Evolutionary conservation across 805 yeast species (phyloP), one percentile per base, ranked within the genome.

Genomic region (Candida pseudofarinosa): DNA sequence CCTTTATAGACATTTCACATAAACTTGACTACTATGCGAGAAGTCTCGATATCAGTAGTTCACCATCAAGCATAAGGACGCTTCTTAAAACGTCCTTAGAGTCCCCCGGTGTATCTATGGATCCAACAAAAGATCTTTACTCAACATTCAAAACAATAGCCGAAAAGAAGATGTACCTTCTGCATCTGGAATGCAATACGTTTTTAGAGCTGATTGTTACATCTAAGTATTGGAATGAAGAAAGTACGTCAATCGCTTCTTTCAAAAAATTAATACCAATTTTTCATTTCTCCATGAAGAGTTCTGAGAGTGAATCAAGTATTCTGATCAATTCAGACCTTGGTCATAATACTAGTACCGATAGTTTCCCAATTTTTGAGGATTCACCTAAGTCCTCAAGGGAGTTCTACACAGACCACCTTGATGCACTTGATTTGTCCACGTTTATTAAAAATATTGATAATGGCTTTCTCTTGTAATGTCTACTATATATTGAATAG

Each of bases 21-120:
- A 40, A 45, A 19, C 38, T 50, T 13, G 50, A 45, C 34, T 39
- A 40, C 19, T 48, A 37, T 37, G 12, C 35, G 7, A 31, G 46
- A 30, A 17, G 28, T 4, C 30, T 49, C 17, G 39, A 26, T 19
- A 32, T 44, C n/a, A 35, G 30, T 30, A 17, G 35, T 15, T 40
- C 46, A 23, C 42, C 47, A 4, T 46, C 42, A 18, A 38, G 35
- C 19, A 35, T 39, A 30, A 44, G 37, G 26, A 40, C 34, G 31
- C 37, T 38, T n/a, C 32, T 35, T 10, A 34, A 19, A 13, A 14
- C 30, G 13, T 23, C 37, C 7, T n/a, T 32, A 2, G 10, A 32
- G 13, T 10, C 26, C 14, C 10, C n/a, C 31, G 20, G 26, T 10
- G 38, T 31, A 14, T 33, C 37, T 2, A 17, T 8, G 16, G 40